These are phyloP conservation scores for Rubia peregrina DNA, from an alignment of 305 asterid species.

Conservation along the genomic window DNA sequence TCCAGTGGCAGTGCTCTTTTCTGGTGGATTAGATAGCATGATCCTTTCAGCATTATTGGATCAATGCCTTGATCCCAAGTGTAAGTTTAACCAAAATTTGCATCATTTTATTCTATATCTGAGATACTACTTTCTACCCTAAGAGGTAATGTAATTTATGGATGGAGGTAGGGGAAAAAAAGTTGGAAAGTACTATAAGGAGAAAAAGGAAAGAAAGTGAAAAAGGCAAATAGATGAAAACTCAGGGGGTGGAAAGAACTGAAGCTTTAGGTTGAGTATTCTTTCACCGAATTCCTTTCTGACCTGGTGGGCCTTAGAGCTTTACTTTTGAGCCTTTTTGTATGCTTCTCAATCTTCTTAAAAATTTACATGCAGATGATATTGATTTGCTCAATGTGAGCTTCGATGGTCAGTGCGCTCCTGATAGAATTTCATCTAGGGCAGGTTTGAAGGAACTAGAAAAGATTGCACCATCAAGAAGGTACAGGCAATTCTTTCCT, in stretches of 20 bases:
- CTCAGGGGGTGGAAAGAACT: neutral
- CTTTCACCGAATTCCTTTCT: neutral
- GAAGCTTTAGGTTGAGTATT: neutral
- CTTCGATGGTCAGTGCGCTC: conserved; percentile 82
- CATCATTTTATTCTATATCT: neutral
- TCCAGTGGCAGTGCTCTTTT: conserved; percentile 92
- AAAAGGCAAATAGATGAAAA: neutral
- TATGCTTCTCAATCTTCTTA: conserved; percentile 14
- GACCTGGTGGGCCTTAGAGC: neutral
- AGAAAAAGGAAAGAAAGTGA: neutral
- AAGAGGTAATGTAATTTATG: neutral
- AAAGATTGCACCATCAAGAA: conserved; percentile 64
- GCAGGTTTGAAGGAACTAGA: conserved; percentile 81
- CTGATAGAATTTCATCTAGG: conserved; percentile 86
- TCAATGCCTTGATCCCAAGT: conserved; percentile 65
- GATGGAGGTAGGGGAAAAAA: neutral
- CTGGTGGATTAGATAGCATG: conserved; percentile 98
- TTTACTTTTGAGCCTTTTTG: neutral
- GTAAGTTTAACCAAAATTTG: conserved; percentile 37
- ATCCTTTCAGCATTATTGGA: conserved; percentile 79
- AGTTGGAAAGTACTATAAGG: neutral
- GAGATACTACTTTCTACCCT: neutral
- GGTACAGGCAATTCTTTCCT: conserved; percentile 29
- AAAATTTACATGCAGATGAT: conserved; percentile 47
- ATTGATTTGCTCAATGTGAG: conserved; percentile 91